Base-by-base conservation (phyloP, 1,284 basidiomycete genomes). In the Macrocybe sp. region DNA sequence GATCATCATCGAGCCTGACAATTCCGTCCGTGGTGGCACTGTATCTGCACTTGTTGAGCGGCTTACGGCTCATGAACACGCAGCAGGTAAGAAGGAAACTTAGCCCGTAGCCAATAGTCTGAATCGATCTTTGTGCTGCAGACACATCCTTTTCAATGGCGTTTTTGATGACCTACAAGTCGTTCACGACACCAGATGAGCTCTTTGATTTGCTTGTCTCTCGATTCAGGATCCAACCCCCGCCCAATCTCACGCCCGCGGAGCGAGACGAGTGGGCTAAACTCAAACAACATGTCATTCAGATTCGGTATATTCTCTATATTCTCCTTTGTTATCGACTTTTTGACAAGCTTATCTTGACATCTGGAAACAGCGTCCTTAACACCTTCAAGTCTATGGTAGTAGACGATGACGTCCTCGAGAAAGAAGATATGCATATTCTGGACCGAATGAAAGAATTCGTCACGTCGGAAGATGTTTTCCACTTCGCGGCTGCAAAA, bases 141-240 rank as follows among this genome's bases (percentile, higher is more conserved):
- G 36, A 31, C 58, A 89, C 93, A 95, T 64, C 74, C 5, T 99
- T 92, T 69, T 90, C 85, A 63, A 88, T 90, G 63, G 89, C 94
- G 1, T 99, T 99, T 78, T 67, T 99, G 52, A 89, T 97, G 79
- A 99, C 97, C 1, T 97, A 94, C 74, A 92, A 95, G 57, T 96
- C 93, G 0, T 99, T 99, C 66, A 93, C 92, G 10, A 87, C 85
- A 1, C 73, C 92, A 12, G 79, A 92, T 48, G 87, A 93, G 50
- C 70, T 99, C 16, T 86, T 98, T 50, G 84, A 92, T 45, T 73
- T 92, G n/a, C 79, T 99, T 28, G 79, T 91, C 7, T 76, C 81
- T 48, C 85, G 97, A 5, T 99, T 94, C 69, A 79, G 78, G 58
- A 86, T 97, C 37, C 70, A 80, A 40, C 76, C 89, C 9, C 97